Conservation (phyloP, 768 basidiomycete species). For the Inosperma sp. region DNA sequence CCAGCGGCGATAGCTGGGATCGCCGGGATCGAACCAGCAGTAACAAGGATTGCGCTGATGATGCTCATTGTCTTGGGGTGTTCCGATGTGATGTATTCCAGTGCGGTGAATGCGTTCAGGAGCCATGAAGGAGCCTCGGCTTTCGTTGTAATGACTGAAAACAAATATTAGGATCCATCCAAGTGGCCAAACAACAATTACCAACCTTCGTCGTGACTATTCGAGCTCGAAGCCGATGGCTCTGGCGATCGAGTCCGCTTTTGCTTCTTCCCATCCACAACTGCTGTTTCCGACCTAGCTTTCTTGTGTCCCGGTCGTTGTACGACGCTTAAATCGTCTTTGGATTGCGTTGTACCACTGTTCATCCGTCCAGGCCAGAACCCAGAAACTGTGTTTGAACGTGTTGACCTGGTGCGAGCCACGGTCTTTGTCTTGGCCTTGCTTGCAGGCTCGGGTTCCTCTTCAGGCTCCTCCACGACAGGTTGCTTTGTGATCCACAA, state of each 20-base stretch:
- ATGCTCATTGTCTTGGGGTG: conserved; percentile 73
- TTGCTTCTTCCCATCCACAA: conserved; percentile 15
- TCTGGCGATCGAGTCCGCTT: conserved; percentile 8
- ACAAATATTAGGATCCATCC: conserved; percentile 4
- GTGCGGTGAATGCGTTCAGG: conserved; percentile 68
- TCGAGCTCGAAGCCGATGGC: conserved; percentile 17
- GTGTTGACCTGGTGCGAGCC: conserved; percentile 16
- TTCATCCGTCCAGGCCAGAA: conserved; percentile 32
- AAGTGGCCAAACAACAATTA: too few species aligned
- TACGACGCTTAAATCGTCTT: conserved; percentile 27
- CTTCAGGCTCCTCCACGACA: conserved; percentile 27
- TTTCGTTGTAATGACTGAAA: conserved; percentile 35
- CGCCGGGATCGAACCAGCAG: conserved; percentile 68
- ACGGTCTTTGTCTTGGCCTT: conserved; percentile 8
- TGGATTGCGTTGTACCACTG: conserved; percentile 20
- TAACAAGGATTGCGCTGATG: conserved; percentile 73
- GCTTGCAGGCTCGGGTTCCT: conserved; percentile 22
- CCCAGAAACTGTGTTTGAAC: conserved; percentile 27
- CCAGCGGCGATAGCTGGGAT: conserved; percentile 66
- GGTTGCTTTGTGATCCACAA: conserved; percentile 26
- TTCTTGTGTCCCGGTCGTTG: conserved; percentile 25
- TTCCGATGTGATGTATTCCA: conserved; percentile 69
- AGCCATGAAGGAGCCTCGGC: conserved; percentile 72
- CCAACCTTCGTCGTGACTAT: conserved; percentile 20
- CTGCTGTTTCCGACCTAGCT: conserved; percentile 30